phyloP scores from a whole-genome alignment of 139 green algal genomes.

The Pleodorina starrii region DNA sequence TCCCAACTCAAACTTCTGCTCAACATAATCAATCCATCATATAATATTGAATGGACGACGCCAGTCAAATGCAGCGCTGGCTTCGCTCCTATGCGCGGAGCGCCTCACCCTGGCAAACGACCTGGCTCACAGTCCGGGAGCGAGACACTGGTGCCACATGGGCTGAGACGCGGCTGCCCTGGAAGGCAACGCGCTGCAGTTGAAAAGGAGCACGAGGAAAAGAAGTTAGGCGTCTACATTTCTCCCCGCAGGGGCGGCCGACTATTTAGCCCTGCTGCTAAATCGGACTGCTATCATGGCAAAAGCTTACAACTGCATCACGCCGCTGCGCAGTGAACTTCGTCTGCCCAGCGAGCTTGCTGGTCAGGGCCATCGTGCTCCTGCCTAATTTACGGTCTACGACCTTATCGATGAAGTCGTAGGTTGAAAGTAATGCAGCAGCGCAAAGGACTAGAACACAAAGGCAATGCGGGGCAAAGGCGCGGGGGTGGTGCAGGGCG shows the following conservation, averaged over 20 bases:
- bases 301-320: conserved; percentile 33
- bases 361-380: conserved; percentile 31
- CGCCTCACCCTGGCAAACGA: conserved; percentile 45
- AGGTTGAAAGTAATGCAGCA: background rate
- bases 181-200: conserved; percentile 35
- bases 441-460: background rate
- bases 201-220: background rate
- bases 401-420: background rate
- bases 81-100: background rate
- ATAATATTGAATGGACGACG: too few species aligned
- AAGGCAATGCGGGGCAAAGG: background rate
- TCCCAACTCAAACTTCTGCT: too few species aligned
- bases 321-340: conserved; percentile 18
- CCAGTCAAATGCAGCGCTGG: background rate
- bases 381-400: background rate
- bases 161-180: conserved; percentile 3
- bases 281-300: too few species aligned
- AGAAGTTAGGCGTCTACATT: too few species aligned
- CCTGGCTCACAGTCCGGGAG: background rate
- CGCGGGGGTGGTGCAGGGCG: background rate
- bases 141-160: background rate
- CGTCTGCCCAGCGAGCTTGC: conserved; percentile 11
- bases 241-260: too few species aligned
- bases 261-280: too few species aligned
- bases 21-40: too few species aligned